Percentiles rank a stretch among this genome's conserved stretches.
phyloP scores from a whole-genome alignment of 257 asterid species.

The Craterostigma plantagineum region DNA sequence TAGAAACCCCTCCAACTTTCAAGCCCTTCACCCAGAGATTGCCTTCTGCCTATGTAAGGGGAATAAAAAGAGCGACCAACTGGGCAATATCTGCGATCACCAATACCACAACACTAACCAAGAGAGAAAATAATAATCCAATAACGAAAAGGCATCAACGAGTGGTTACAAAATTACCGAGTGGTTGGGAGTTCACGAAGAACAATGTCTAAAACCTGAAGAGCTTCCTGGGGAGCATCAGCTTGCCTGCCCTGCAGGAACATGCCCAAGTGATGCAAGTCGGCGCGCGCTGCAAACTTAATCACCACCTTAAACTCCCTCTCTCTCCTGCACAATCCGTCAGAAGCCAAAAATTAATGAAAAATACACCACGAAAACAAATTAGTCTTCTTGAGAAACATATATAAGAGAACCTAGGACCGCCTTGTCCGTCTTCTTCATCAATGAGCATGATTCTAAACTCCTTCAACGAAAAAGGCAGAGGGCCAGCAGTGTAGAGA shows the following conservation, averaged over 20 bases:
- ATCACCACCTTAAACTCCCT: slow-evolving; percentile 70
- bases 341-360: not conserved
- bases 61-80: slow-evolving; percentile 82
- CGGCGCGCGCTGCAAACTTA: slow-evolving; percentile 83
- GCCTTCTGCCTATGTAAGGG: slow-evolving; percentile 49
- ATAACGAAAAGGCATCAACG: not conserved
- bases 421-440: slow-evolving; percentile 65
- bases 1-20: slow-evolving; percentile 98
- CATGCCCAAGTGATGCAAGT: slow-evolving; percentile 81
- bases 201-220: slow-evolving; percentile 85
- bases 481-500: slow-evolving; percentile 85
- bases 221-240: slow-evolving; percentile 97
- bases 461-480: slow-evolving; percentile 58
- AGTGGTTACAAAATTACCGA: slow-evolving; percentile 29
- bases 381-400: not conserved
- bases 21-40: slow-evolving; percentile 83
- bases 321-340: slow-evolving; percentile 47
- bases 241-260: slow-evolving; percentile 77
- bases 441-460: slow-evolving; percentile 47
- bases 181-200: slow-evolving; percentile 77
- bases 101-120: not conserved
- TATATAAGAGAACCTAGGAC: slow-evolving; percentile 24
- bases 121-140: not conserved
- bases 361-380: too few species aligned
- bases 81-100: slow-evolving; percentile 37